Percentiles rank a stretch among this genome's conserved stretches.
Conservation (phyloP, 2,329 filamentous ascomycete genomes). For the Pyricularia pennisetigena region DNA sequence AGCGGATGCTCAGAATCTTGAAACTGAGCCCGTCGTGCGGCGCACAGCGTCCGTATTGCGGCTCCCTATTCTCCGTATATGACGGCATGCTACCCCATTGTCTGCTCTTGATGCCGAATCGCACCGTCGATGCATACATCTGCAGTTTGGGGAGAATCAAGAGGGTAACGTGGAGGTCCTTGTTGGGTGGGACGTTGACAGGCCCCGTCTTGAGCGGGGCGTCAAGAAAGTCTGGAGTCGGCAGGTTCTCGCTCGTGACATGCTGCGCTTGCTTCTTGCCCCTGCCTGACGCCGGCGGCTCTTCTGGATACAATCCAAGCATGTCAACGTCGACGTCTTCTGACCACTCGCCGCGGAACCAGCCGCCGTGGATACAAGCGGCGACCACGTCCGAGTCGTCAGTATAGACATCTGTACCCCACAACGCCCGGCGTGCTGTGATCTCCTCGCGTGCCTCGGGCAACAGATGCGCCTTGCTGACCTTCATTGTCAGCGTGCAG, state of each 20-base stretch:
- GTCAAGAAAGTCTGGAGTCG: conserved; percentile 31
- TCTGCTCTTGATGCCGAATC: conserved; percentile 74
- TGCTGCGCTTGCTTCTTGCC: conserved; percentile 15
- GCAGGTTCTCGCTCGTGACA: conserved; percentile 17
- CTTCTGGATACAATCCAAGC: conserved; percentile 40
- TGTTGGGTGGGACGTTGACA: conserved; percentile 52
- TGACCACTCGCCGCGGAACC: conserved; percentile 81
- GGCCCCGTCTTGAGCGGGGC: conserved; percentile 51
- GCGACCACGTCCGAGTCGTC: conserved; percentile 93
- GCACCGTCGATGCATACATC: conserved; percentile 63
- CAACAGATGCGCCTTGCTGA: conserved; percentile 70
- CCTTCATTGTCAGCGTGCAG: conserved; percentile 80
- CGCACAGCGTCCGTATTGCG: conserved; percentile 3
- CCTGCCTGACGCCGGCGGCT: conserved; percentile 15
- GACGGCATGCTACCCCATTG: conserved; percentile 52
- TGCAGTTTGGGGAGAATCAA: conserved; percentile 72
- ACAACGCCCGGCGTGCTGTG: conserved; percentile 68
- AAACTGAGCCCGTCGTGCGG: conserved; percentile 81
- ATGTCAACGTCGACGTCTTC: conserved; percentile 64
- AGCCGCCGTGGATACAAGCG: conserved; percentile 86
- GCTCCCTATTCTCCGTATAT: neutral
- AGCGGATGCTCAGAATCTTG: conserved; percentile 71
- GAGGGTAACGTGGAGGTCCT: conserved; percentile 80
- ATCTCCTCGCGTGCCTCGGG: conserved; percentile 69
- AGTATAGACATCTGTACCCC: conserved; percentile 91